Evolutionary conservation across 495 filamentous ascomycete genomes (phyloP).

Genomic region (Tuber brumale): DNA sequence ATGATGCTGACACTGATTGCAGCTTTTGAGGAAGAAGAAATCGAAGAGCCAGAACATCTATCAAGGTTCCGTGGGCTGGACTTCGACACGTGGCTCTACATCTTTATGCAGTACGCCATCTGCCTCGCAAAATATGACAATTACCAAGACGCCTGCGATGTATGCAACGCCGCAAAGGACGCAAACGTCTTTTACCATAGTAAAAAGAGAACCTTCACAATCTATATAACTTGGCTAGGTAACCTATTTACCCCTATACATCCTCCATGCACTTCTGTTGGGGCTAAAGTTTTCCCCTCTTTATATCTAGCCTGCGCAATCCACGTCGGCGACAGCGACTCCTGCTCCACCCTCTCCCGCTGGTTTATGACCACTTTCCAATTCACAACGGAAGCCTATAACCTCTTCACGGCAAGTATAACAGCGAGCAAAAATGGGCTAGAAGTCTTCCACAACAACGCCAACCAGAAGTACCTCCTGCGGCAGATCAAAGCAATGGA

Average conservation of each 20-base stretch:
- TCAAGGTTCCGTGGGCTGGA: constrained; percentile 68
- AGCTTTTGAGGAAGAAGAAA: constrained; percentile 36
- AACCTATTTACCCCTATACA: constrained; percentile 47
- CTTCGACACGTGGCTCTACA: constrained; percentile 77
- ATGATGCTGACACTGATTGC: constrained; percentile 37
- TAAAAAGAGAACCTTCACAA: constrained; percentile 58
- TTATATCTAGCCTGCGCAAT: constrained; percentile 64
- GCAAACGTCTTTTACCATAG: constrained; percentile 72
- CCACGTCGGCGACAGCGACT: constrained; percentile 69
- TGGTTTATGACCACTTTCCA: constrained; percentile 84
- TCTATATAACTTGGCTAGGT: constrained; percentile 69
- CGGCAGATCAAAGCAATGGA: constrained; percentile 90
- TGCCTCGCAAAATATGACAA: constrained; percentile 55
- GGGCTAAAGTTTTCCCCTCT: constrained; percentile 1
- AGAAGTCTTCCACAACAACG: constrained; percentile 51
- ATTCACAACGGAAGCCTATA: constrained; percentile 76
- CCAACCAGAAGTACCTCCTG: constrained; percentile 79
- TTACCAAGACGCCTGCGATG: constrained; percentile 63
- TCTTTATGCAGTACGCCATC: constrained; percentile 83
- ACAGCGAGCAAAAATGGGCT: constrained; percentile 37
- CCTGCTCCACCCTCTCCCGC: constrained; percentile 59
- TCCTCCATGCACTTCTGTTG: background rate
- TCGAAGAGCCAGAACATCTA: constrained; percentile 45
- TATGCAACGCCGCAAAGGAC: constrained; percentile 64
- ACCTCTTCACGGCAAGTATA: constrained; percentile 54